These are phyloP conservation scores for Emmonsia crescens DNA, from an alignment of 2,329 filamentous ascomycete genomes.

Conservation along the genomic window DNA sequence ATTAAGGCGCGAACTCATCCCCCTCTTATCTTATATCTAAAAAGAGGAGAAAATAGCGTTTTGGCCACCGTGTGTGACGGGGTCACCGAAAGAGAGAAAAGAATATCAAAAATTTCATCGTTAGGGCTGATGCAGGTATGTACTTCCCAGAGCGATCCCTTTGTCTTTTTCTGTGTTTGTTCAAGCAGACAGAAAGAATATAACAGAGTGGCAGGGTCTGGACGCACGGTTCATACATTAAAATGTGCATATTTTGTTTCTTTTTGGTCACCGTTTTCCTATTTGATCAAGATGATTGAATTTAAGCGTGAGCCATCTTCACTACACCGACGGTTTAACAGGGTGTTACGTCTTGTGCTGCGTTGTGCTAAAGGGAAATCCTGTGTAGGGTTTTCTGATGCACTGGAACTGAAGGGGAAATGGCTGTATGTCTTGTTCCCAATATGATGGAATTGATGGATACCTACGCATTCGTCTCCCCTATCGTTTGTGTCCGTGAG, in stretches of 20 bases:
- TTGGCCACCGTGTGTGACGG: not conserved
- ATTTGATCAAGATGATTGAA: not conserved
- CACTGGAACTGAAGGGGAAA: not conserved
- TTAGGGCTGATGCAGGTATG: not conserved
- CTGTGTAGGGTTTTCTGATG: not conserved
- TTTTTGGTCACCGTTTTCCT: not conserved
- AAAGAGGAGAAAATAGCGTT: not conserved
- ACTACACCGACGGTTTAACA: not conserved
- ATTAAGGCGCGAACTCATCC: not conserved
- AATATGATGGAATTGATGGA: not conserved
- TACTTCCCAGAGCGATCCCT: not conserved
- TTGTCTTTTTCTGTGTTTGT: not conserved
- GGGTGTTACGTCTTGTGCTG: constrained; percentile 1
- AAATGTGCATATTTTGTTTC: not conserved
- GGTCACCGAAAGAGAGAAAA: not conserved
- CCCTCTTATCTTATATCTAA: not conserved
- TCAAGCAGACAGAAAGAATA: not conserved
- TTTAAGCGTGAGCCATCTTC: not conserved
- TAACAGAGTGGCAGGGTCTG: not conserved
- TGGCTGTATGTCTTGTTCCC: not conserved
- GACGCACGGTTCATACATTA: not conserved
- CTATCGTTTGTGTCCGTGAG: not conserved
- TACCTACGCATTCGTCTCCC: not conserved
- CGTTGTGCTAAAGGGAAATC: not conserved
- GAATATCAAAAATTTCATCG: not conserved